Conservation (phyloP, 805 yeast species). For the Kuraishia capsulata region DNA sequence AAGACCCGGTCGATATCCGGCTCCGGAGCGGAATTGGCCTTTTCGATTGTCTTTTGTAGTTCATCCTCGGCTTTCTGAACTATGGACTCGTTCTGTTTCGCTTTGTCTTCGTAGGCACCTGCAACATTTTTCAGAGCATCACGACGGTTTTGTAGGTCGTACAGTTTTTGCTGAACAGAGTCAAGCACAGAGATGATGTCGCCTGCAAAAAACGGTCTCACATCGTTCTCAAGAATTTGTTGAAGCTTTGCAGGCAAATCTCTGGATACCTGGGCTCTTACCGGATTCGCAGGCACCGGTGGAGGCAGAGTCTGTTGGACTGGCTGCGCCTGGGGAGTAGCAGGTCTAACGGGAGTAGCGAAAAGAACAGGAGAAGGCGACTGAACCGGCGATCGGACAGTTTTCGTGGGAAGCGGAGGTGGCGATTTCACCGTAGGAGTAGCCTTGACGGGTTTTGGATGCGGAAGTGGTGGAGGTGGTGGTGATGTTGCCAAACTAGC, state of each 20-base stretch:
- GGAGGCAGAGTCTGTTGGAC: background rate
- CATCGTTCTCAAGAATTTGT: background rate
- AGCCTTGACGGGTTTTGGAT: constrained; percentile 11
- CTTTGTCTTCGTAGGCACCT: constrained; percentile 7
- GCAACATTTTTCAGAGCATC: constrained; percentile 10
- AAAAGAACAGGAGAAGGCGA: background rate
- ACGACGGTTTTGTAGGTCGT: constrained; percentile 10
- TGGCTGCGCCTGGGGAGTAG: background rate
- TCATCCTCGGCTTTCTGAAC: background rate
- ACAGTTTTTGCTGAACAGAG: constrained; percentile 10
- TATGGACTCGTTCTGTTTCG: constrained; percentile 14
- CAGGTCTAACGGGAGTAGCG: background rate
- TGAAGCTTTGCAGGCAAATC: constrained; percentile 4
- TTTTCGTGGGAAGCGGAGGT: background rate
- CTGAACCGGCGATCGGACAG: background rate
- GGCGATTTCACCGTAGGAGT: background rate
- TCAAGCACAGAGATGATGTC: constrained; percentile 4
- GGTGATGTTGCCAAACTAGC: background rate
- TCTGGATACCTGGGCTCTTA: constrained; percentile 4
- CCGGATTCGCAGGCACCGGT: constrained; percentile 6
- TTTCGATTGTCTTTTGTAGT: constrained; percentile 11
- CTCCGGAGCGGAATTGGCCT: constrained; percentile 18
- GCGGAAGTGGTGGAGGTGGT: constrained; percentile 19
- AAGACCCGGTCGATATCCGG: constrained; percentile 34
- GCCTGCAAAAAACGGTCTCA: constrained; percentile 4